Conservation (phyloP, 78 protist genomes). For the Planoprotostelium fungivorum region DNA sequence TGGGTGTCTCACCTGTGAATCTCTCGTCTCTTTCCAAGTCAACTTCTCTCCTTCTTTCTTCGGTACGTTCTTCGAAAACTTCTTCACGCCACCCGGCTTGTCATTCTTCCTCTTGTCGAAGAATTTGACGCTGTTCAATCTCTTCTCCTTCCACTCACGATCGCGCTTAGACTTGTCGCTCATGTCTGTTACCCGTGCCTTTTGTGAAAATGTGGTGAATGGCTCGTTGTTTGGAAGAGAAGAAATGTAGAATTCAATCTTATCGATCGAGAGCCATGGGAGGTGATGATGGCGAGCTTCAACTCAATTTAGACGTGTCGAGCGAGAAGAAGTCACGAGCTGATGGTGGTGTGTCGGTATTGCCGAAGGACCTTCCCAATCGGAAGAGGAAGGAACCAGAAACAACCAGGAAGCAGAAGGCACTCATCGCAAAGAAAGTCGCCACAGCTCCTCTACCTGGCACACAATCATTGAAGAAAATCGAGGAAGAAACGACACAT, state of each 20-base stretch:
- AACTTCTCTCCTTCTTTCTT: not conserved
- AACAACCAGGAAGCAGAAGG: not conserved
- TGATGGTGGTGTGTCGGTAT: too few relatives aligned
- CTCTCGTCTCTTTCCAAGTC: not conserved
- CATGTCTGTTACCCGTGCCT: too few relatives aligned
- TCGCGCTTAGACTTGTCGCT: too few relatives aligned
- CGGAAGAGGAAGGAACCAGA: not conserved
- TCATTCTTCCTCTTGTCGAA: not conserved
- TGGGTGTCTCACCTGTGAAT: not conserved
- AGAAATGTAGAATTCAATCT: too few relatives aligned
- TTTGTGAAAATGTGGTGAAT: too few relatives aligned
- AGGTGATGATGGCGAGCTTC: too few relatives aligned
- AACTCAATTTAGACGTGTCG: too few relatives aligned
- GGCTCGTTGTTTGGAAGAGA: too few relatives aligned
- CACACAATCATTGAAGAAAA: not conserved
- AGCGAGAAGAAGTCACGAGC: too few relatives aligned
- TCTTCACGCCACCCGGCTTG: not conserved
- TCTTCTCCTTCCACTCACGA: not conserved
- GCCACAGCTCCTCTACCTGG: not conserved
- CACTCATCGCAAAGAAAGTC: not conserved
- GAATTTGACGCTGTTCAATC: not conserved
- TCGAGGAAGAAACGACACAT: not conserved
- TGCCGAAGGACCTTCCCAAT: too few relatives aligned
- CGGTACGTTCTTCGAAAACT: not conserved
- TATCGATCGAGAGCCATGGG: too few relatives aligned